Evolutionary conservation across 208 protist species (phyloP), one percentile per base, ranked within the genome.

Genomic region (Trypanosomatidae sp.): DNA sequence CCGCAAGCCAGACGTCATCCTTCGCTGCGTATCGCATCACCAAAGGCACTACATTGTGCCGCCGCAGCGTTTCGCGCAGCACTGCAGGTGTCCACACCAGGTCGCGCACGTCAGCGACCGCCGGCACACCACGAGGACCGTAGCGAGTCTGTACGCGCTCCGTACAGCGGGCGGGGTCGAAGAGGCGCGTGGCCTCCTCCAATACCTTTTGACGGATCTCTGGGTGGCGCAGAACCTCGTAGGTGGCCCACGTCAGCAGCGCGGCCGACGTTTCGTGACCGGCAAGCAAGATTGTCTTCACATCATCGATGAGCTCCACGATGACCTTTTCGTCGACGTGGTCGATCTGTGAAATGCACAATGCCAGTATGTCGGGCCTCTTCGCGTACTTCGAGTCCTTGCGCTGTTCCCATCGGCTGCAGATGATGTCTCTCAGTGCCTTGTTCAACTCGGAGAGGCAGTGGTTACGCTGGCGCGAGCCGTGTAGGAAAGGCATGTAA

Each of bases 221-320:
- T 8, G 85, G 85, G 60, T 87, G 80, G 50, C 88, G 84, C 19
- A 95, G 84, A 17, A 86, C 74, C 76, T 97, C 93, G 78, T 97
- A 97, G n/a, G 88, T 92, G 28, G 93, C 88, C 91, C 91, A 97
- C 30, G 91, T 97, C 50, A 97, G 78, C 72, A 97, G 77, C 44
- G 91, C 90, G 7, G 91, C 91, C 17, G 90, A 96, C 2, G 93
- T 97, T 73, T 97, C 93, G 75, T 97, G 93, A 22, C 93, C 93
- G 9, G 91, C 91, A 25, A 97, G 86, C 60, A 97, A 85, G 69
- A 96, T 91, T 53, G 93, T 97, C 81, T 97, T 96, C 41, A 95
- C 88, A 70, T 97, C 93, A 77, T 97, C 91, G 36, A 88, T 83
- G 39, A 97, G 87, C 65, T 92, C 84, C 60, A 76, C 55, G 19